Base-by-base conservation (phyloP, 1,139 yeast species). In the Taphrina populina region DNA sequence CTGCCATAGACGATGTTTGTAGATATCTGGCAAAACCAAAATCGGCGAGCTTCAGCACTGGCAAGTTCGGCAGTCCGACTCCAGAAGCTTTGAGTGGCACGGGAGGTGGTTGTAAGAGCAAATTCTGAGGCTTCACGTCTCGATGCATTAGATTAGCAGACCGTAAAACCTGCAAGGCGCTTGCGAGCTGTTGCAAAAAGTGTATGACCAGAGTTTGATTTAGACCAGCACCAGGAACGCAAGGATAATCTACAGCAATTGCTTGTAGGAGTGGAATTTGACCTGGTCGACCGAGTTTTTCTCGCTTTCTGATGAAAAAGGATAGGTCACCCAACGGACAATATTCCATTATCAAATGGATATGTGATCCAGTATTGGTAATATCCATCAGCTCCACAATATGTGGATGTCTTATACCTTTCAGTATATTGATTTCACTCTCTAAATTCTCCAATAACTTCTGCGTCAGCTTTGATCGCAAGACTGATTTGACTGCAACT, bases 21-120 rank as follows among this genome's bases (percentile, higher is more conserved):
- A 92, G 75, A 66, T 88, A 86, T 61, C 98, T 76, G 4, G 98
- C 98, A 73, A 92, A 94, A 0, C 98, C 98, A 71, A 92, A 92
- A 71, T 92, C 98, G 15, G 98, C 98, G 60, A 92, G 83, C 68
- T 92, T 90, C 61, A 92, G 77, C 58, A 84, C 79, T 1, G 98
- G 98, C 60, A 92, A 74, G 77, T 49, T 79, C 76, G 32, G 96
- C 95, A 69, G 90, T 90, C 4, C 83, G 77, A 10, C 70, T 72
- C 11, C 71, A 60, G 62, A 77, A 76, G 11, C 88, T 75, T 65
- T 81, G 17, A 29, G 73, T 8, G 86, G 81, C 5, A 27, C 37
- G 27, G 24, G 29, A 1, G 84, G 82, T 1, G 96, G 95, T 56
- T 88, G 83, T 60, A 92, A 73, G 59, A 92, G 74, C 63, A 92